phyloP scores from a whole-genome alignment of 768 basidiomycete genomes.

The Termitomyces sp. region DNA sequence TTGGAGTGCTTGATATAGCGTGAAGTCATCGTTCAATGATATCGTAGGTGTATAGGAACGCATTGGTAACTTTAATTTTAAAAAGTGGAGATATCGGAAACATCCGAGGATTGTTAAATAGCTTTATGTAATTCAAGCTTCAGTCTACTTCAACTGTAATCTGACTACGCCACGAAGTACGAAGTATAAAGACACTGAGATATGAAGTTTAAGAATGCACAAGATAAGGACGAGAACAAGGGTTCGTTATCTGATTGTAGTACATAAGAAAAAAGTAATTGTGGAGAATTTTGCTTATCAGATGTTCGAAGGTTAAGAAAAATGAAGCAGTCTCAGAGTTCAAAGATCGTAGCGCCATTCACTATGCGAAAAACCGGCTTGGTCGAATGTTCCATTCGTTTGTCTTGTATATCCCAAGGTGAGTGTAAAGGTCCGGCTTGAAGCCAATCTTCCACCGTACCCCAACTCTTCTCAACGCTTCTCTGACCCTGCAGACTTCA shows the following conservation, averaged over 20 bases:
- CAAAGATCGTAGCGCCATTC: not conserved
- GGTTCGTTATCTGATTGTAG: not conserved
- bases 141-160: too few relatives aligned
- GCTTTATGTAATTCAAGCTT: too few relatives aligned
- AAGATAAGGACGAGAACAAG: not conserved
- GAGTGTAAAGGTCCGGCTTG: conserved; percentile 37
- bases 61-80: too few relatives aligned
- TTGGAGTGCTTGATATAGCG: conserved; percentile 12
- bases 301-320: not conserved
- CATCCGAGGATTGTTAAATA: not conserved
- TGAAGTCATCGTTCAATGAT: conserved; percentile 7
- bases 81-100: too few relatives aligned
- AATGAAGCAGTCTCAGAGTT: not conserved
- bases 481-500: conserved; percentile 28
- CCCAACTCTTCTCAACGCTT: conserved; percentile 29
- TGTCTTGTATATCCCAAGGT: conserved; percentile 32
- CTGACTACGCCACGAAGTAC: too few relatives aligned
- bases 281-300: too few relatives aligned
- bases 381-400: conserved; percentile 34
- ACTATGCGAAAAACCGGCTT: conserved; percentile 22
- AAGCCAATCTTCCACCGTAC: conserved; percentile 34
- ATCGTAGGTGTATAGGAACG: too few relatives aligned
- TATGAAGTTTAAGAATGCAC: not conserved
- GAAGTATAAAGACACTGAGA: not conserved
- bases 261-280: too few relatives aligned